Percentiles rank a stretch among this genome's conserved stretches.
phyloP scores from a whole-genome alignment of 768 basidiomycete species.

The Lactarius evosmus region DNA sequence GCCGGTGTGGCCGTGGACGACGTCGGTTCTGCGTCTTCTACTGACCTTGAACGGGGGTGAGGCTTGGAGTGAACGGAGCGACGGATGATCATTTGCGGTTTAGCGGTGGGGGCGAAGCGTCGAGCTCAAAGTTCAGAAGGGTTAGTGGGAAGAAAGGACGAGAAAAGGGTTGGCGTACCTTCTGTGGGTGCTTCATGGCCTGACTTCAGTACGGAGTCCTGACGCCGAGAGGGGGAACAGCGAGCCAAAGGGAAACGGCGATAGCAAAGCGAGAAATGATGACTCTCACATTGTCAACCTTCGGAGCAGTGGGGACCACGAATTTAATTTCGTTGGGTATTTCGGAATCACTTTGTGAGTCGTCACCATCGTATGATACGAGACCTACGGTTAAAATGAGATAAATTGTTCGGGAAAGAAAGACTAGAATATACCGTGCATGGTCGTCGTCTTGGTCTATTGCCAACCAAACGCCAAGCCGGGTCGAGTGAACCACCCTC shows the following conservation, averaged over 20 bases:
- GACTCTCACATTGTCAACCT: conserved; percentile 29
- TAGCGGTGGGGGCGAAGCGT: conserved; percentile 10
- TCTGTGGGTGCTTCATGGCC: conserved; percentile 17
- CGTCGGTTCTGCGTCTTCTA: conserved; percentile 13
- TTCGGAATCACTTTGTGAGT: conserved; percentile 29
- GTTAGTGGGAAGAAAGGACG: neutral
- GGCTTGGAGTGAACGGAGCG: conserved; percentile 25
- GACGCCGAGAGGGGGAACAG: conserved; percentile 26
- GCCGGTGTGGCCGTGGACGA: conserved; percentile 4
- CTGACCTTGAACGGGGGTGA: conserved; percentile 22
- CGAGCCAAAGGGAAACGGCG: conserved; percentile 30
- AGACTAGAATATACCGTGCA: conserved; percentile 9
- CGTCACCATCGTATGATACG: conserved; percentile 27
- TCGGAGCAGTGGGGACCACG: neutral
- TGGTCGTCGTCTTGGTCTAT: neutral
- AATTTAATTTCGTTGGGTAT: conserved; percentile 1
- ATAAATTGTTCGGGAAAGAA: neutral
- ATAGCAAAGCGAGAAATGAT: conserved; percentile 26
- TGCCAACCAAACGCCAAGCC: neutral
- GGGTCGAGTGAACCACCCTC: neutral
- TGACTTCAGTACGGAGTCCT: conserved; percentile 27
- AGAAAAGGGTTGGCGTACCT: conserved; percentile 8
- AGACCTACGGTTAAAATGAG: conserved; percentile 16
- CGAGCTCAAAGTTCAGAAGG: conserved; percentile 10
- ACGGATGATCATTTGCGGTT: conserved; percentile 28